These are phyloP conservation scores for Mallotus repandus DNA, from an alignment of 441 rosid genomes.

Conservation along the genomic window DNA sequence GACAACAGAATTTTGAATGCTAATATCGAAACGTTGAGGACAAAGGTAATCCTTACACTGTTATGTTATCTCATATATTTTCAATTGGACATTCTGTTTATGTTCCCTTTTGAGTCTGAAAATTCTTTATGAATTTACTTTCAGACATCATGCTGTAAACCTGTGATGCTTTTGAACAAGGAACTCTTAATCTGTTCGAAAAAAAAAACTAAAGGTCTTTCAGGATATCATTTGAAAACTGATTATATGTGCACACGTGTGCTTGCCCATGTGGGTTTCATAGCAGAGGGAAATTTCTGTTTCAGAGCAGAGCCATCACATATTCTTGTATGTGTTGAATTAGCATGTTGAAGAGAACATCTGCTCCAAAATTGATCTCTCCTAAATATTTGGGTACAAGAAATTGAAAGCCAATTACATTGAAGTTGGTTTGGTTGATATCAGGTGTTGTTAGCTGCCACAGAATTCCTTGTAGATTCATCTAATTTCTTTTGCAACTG, in stretches of 20 bases:
- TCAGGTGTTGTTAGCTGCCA: background rate
- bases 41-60: constrained; percentile 54
- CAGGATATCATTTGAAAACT: constrained; percentile 13
- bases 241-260: constrained; percentile 1
- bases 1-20: constrained; percentile 92
- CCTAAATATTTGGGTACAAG: background rate
- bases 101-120: background rate
- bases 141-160: background rate
- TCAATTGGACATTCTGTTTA: background rate
- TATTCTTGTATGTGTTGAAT: background rate
- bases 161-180: background rate
- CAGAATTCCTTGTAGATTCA: background rate
- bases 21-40: constrained; percentile 87
- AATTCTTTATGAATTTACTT: constrained; percentile 9
- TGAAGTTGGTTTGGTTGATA: constrained; percentile 13
- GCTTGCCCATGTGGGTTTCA: constrained; percentile 8
- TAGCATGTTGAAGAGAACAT: constrained; percentile 2
- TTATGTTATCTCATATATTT: background rate
- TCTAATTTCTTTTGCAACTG: background rate
- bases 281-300: constrained; percentile 19
- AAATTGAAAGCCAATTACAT: background rate
- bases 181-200: background rate
- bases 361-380: constrained; percentile 11
- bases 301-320: constrained; percentile 8
- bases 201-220: constrained; percentile 10